Conservation (phyloP, 2,329 filamentous ascomycete genomes). For the Colletotrichum sp. region DNA sequence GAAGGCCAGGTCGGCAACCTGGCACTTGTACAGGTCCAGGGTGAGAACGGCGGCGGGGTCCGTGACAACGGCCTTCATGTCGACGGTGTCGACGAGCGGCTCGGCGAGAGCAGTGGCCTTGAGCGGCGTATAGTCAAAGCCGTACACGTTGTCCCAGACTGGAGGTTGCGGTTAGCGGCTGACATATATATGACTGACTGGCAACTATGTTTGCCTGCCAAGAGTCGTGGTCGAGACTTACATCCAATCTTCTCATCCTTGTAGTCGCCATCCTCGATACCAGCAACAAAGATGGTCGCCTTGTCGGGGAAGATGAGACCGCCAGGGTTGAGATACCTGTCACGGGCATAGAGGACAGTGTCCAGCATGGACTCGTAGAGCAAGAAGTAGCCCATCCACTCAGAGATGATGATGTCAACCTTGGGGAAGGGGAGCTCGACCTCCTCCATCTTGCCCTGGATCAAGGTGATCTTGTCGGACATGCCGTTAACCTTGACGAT, state of each 20-base stretch:
- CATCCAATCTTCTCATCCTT: constrained; percentile 99
- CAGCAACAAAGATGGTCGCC: constrained; percentile 95
- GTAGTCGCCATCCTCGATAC: constrained; percentile 98
- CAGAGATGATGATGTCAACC: constrained; percentile 99
- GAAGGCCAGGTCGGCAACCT: constrained; percentile 83
- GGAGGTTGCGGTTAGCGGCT: background rate
- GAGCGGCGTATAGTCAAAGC: constrained; percentile 94
- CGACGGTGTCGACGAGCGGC: constrained; percentile 96
- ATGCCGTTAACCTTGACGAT: constrained; percentile 93
- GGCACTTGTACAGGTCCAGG: constrained; percentile 93
- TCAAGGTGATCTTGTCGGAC: constrained; percentile 92
- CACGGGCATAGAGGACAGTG: constrained; percentile 94
- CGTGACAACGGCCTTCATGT: constrained; percentile 95
- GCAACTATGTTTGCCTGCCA: background rate
- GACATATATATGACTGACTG: background rate
- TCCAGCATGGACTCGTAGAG: constrained; percentile 99
- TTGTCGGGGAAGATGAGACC: constrained; percentile 99
- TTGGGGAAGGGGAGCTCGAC: constrained; percentile 90
- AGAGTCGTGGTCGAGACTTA: constrained; percentile 53
- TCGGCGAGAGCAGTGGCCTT: constrained; percentile 94
- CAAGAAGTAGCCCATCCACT: constrained; percentile 99
- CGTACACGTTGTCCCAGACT: constrained; percentile 99
- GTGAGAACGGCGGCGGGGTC: constrained; percentile 86
- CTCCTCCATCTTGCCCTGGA: constrained; percentile 99
- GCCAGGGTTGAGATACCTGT: constrained; percentile 85